Percentiles rank a stretch among this genome's conserved stretches.
These are phyloP conservation scores for Spathaspora passalidarum DNA, from an alignment of 805 yeast species.

Conservation along the genomic window DNA sequence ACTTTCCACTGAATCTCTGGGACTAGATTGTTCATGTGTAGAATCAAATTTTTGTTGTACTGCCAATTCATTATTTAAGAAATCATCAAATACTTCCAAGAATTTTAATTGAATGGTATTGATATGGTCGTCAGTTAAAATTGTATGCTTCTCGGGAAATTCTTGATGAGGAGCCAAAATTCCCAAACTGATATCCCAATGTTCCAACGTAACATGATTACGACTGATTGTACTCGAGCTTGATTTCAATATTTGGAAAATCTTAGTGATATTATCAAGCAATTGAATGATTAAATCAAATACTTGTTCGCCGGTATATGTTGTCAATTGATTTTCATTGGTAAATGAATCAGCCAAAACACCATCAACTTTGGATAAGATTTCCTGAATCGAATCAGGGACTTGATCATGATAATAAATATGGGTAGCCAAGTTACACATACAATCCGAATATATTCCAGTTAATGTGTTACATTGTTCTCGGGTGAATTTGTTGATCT, in stretches of 20 bases:
- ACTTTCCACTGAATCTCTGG: not conserved
- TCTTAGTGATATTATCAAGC: slow-evolving; percentile 28
- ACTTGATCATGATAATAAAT: slow-evolving; percentile 85
- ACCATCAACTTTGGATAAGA: slow-evolving; percentile 46
- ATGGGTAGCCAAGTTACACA: slow-evolving; percentile 71
- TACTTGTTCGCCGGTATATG: slow-evolving; percentile 5
- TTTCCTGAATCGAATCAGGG: slow-evolving; percentile 73
- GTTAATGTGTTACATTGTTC: slow-evolving; percentile 30
- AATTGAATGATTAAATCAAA: slow-evolving; percentile 24
- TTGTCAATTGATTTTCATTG: slow-evolving; percentile 7
- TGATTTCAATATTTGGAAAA: slow-evolving; percentile 28
- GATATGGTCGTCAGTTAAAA: slow-evolving; percentile 21
- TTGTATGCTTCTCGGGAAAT: slow-evolving; percentile 10
- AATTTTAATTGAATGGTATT: slow-evolving; percentile 36
- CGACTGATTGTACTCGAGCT: slow-evolving; percentile 37
- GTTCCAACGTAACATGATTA: slow-evolving; percentile 39
- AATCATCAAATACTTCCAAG: slow-evolving; percentile 35
- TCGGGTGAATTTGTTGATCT: slow-evolving; percentile 16
- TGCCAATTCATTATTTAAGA: slow-evolving; percentile 29
- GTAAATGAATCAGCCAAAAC: slow-evolving; percentile 16
- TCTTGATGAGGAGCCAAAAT: slow-evolving; percentile 22
- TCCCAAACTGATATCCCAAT: slow-evolving; percentile 43
- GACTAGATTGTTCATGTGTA: slow-evolving; percentile 1
- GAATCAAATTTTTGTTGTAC: not conserved
- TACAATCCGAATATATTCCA: slow-evolving; percentile 49